Conservation (phyloP, 345 rosid species). For the Gossypium bickii region DNA sequence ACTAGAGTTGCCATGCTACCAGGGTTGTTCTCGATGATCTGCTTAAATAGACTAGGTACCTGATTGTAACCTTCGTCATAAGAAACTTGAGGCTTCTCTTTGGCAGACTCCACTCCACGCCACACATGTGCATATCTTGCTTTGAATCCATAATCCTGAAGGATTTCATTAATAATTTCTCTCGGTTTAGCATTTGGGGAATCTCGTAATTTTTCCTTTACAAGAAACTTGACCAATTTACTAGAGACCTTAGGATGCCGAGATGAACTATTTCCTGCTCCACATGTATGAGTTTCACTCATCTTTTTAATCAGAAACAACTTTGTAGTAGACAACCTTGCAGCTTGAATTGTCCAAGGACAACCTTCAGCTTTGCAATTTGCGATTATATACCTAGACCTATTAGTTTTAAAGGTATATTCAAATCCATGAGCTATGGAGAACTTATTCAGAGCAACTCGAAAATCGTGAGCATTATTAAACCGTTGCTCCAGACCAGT, state of each 20-base stretch:
- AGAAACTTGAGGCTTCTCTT: slow-evolving; percentile 47
- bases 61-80: slow-evolving; percentile 41
- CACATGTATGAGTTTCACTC: slow-evolving; percentile 45
- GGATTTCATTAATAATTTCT: slow-evolving; percentile 43
- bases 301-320: slow-evolving; percentile 45
- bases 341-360: slow-evolving; percentile 48
- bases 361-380: slow-evolving; percentile 48
- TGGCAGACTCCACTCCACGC: slow-evolving; percentile 57
- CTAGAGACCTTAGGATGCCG: slow-evolving; percentile 30
- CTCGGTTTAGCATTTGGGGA: slow-evolving; percentile 47
- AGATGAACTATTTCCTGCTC: slow-evolving; percentile 27
- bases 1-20: slow-evolving; percentile 44
- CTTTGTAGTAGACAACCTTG: slow-evolving; percentile 42
- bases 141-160: slow-evolving; percentile 47
- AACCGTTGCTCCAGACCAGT: slow-evolving; percentile 56
- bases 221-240: slow-evolving; percentile 39
- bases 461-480: slow-evolving; percentile 43
- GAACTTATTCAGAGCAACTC: slow-evolving; percentile 49
- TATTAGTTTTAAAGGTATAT: slow-evolving; percentile 50
- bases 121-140: slow-evolving; percentile 49
- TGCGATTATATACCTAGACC: slow-evolving; percentile 40
- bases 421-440: slow-evolving; percentile 49
- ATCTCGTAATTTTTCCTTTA: slow-evolving; percentile 46
- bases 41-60: slow-evolving; percentile 53
- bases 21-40: slow-evolving; percentile 46